Percentiles rank a stretch among this genome's conserved stretches.
phyloP scores from a whole-genome alignment of 2,329 filamentous ascomycete species.

The Xylaria sp. region DNA sequence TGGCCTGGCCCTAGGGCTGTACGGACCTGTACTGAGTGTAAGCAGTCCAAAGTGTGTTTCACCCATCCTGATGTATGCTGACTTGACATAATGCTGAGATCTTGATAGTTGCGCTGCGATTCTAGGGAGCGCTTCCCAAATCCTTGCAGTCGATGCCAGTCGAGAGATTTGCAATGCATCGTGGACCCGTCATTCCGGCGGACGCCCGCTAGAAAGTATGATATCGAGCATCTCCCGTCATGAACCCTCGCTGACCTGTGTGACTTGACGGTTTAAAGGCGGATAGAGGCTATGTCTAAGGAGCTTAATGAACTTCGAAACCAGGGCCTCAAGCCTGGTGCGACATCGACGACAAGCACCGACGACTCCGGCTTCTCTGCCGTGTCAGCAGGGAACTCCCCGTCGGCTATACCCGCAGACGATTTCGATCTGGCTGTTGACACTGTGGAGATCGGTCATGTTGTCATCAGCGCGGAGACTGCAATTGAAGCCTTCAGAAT shows the following conservation, averaged over 20 bases:
- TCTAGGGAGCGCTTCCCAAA: conserved; percentile 48
- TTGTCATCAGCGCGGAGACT: conserved; percentile 35
- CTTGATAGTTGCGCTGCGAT: conserved; percentile 46
- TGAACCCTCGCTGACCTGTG: conserved; percentile 9
- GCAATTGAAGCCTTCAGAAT: conserved; percentile 41
- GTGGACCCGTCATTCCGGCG: conserved; percentile 48
- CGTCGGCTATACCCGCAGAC: conserved; percentile 35
- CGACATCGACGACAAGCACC: conserved; percentile 39
- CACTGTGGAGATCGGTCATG: conserved; percentile 37
- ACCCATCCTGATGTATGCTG: conserved; percentile 17
- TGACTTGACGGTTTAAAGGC: conserved; percentile 33
- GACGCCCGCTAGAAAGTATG: conserved; percentile 48
- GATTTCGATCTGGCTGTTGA: conserved; percentile 42
- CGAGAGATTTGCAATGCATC: conserved; percentile 44
- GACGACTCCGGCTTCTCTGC: conserved; percentile 40
- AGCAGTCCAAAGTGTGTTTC: conserved; percentile 45
- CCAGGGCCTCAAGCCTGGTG: conserved; percentile 34
- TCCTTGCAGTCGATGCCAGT: conserved; percentile 46
- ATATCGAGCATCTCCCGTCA: background rate
- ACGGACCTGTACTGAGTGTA: conserved; percentile 49
- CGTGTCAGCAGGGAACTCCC: conserved; percentile 31
- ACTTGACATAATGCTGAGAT: conserved; percentile 26
- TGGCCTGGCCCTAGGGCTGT: conserved; percentile 45
- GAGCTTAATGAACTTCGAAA: conserved; percentile 48
- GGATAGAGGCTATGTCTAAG: conserved; percentile 48